Percentiles rank a stretch among this genome's conserved stretches.
Conservation (phyloP, 305 asterid species). For the Coffea humblotiana region DNA sequence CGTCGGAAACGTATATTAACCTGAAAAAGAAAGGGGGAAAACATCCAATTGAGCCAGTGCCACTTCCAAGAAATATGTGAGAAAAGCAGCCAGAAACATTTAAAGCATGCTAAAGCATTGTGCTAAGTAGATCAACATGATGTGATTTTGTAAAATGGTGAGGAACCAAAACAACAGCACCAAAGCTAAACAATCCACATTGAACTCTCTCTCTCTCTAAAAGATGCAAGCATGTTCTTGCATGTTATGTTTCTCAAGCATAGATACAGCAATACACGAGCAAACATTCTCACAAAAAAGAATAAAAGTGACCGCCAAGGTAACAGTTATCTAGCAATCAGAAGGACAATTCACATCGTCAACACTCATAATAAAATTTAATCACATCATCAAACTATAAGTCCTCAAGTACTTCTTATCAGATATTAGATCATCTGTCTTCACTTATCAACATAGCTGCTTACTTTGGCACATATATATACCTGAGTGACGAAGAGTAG, state of each 20-base stretch:
- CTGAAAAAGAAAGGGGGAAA: constrained; percentile 41
- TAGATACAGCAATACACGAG: background rate
- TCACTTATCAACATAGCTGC: background rate
- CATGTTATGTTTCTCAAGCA: too few relatives aligned
- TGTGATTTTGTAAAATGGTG: background rate
- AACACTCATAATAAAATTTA: background rate
- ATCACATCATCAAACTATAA: too few relatives aligned
- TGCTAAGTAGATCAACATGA: background rate
- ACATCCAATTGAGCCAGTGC: background rate
- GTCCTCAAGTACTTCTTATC: background rate
- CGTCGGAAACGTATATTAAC: constrained; percentile 82
- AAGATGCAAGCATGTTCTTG: too few relatives aligned
- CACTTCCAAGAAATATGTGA: background rate
- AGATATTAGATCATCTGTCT: background rate
- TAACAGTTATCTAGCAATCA: background rate
- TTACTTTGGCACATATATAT: background rate
- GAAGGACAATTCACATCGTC: background rate
- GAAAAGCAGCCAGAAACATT: background rate
- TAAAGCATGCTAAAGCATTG: background rate
- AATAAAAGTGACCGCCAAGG: background rate
- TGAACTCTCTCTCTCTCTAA: background rate
- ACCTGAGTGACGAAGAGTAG: background rate
- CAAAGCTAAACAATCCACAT: too few relatives aligned
- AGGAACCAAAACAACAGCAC: background rate
- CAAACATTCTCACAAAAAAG: background rate